A percentile compares a stretch with the other conserved stretches of the same genome.
Conservation (phyloP, 345 rosid species). For the Combretum micranthum region DNA sequence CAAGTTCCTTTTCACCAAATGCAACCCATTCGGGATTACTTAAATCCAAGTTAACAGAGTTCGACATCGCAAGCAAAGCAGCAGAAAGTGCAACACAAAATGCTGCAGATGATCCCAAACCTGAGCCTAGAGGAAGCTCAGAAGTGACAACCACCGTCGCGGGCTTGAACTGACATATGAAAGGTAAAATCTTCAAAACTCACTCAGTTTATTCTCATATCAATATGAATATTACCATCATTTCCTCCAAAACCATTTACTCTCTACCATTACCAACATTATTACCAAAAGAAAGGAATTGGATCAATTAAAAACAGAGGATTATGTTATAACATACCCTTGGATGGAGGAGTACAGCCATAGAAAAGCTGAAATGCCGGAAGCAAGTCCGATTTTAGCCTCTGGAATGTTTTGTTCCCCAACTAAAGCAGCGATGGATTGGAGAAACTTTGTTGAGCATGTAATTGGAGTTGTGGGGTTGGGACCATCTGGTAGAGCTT, state of each 20-base stretch:
- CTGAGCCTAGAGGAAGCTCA: conserved; percentile 84
- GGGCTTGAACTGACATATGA: conserved; percentile 50
- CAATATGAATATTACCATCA: too few species aligned
- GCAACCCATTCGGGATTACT: conserved; percentile 42
- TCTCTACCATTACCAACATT: too few species aligned
- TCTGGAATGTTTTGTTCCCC: conserved; percentile 69
- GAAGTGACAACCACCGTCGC: conserved; percentile 62
- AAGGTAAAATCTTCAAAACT: conserved; percentile 11
- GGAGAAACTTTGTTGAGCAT: conserved; percentile 44
- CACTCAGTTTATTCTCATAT: not conserved
- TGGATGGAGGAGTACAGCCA: conserved; percentile 79
- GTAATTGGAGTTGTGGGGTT: conserved; percentile 44
- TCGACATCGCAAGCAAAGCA: conserved; percentile 52
- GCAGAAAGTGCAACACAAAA: conserved; percentile 75
- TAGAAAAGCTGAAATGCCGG: conserved; percentile 76
- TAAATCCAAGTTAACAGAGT: conserved; percentile 28
- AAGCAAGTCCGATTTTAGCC: conserved; percentile 52
- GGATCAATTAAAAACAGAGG: not conserved
- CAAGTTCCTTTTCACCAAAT: conserved; percentile 47
- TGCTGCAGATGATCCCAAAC: conserved; percentile 95
- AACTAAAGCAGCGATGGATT: conserved; percentile 46
- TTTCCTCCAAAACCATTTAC: too few species aligned
- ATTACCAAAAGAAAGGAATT: not conserved
- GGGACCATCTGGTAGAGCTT: conserved; percentile 36
- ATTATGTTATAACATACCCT: conserved; percentile 45